phyloP scores from a whole-genome alignment of 1,284 basidiomycete genomes.

The Ustilago crameri region DNA sequence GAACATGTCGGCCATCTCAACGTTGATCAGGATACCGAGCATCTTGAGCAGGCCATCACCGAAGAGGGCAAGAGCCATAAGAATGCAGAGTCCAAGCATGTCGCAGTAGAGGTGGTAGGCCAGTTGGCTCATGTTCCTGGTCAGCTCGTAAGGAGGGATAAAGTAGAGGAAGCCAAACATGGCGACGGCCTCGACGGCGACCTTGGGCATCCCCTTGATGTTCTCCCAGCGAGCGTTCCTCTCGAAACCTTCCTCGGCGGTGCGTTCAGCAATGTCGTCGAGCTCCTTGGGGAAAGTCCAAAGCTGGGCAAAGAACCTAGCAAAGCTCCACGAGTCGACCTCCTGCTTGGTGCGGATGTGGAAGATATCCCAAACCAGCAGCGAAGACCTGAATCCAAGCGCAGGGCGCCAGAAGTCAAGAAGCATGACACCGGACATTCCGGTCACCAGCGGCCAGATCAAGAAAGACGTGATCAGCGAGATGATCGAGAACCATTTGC shows the following conservation, averaged over 20 bases:
- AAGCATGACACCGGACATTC: slow-evolving; percentile 56
- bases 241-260: slow-evolving; percentile 46
- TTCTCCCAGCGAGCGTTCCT: slow-evolving; percentile 55
- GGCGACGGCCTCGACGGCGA: slow-evolving; percentile 48
- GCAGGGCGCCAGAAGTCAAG: slow-evolving; percentile 65
- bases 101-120: slow-evolving; percentile 61
- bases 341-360: slow-evolving; percentile 58
- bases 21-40: slow-evolving; percentile 57
- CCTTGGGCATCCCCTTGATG: slow-evolving; percentile 57
- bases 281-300: slow-evolving; percentile 65
- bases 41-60: slow-evolving; percentile 61
- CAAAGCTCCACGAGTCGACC: slow-evolving; percentile 56
- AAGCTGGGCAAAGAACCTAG: slow-evolving; percentile 62
- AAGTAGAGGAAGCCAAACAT: slow-evolving; percentile 56
- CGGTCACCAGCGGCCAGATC: slow-evolving; percentile 58
- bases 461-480: slow-evolving; percentile 49
- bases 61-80: slow-evolving; percentile 61
- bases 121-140: slow-evolving; percentile 55
- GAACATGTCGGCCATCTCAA: slow-evolving; percentile 67
- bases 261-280: slow-evolving; percentile 57
- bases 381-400: slow-evolving; percentile 62
- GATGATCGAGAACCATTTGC: slow-evolving; percentile 50
- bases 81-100: slow-evolving; percentile 52
- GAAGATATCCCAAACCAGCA: slow-evolving; percentile 67
- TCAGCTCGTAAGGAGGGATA: slow-evolving; percentile 60